A percentile compares a stretch with the other conserved stretches of the same genome.
These are phyloP conservation scores for Pueraria montana DNA, from an alignment of 306 rosid genomes.

Conservation along the genomic window DNA sequence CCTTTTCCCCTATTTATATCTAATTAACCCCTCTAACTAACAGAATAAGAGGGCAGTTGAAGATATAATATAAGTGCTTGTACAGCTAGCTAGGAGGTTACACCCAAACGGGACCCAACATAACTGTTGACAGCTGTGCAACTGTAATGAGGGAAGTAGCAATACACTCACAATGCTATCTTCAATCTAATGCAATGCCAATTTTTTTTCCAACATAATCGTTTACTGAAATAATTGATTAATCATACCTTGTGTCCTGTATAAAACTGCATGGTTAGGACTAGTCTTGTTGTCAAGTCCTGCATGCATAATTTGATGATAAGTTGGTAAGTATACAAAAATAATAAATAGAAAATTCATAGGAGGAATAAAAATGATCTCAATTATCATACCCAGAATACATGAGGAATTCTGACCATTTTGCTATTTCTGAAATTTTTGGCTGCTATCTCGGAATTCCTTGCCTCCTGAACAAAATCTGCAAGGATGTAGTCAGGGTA, in stretches of 20 bases:
- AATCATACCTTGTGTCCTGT: conserved; percentile 74
- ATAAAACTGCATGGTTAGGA: conserved; percentile 86
- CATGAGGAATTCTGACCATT: conserved; percentile 74
- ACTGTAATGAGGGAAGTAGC: too few species aligned
- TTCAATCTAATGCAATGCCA: not conserved
- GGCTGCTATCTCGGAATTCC: conserved; percentile 86
- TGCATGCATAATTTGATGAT: conserved; percentile 52
- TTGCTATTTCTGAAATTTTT: conserved; percentile 71
- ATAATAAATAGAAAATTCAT: conserved; percentile 14
- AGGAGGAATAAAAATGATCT: conserved; percentile 30
- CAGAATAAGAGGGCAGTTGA: conserved; percentile 10
- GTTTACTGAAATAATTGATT: conserved; percentile 35
- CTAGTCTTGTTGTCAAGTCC: conserved; percentile 83
- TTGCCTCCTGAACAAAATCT: conserved; percentile 92
- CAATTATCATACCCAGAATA: conserved; percentile 80
- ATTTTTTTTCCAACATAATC: not conserved
- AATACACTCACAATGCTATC: not conserved
- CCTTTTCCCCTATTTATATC: too few species aligned
- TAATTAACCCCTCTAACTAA: too few species aligned
- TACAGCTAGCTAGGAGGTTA: too few species aligned
- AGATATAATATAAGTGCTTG: conserved; percentile 26
- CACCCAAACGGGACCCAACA: too few species aligned
- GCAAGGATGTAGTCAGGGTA: conserved; percentile 41
- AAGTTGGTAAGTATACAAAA: conserved; percentile 35
- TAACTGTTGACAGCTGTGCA: too few species aligned